A percentile compares a stretch with the other conserved stretches of the same genome.
These are phyloP conservation scores for Porphyrellus cyaneotinctus DNA, from an alignment of 768 basidiomycete species.

Conservation along the genomic window DNA sequence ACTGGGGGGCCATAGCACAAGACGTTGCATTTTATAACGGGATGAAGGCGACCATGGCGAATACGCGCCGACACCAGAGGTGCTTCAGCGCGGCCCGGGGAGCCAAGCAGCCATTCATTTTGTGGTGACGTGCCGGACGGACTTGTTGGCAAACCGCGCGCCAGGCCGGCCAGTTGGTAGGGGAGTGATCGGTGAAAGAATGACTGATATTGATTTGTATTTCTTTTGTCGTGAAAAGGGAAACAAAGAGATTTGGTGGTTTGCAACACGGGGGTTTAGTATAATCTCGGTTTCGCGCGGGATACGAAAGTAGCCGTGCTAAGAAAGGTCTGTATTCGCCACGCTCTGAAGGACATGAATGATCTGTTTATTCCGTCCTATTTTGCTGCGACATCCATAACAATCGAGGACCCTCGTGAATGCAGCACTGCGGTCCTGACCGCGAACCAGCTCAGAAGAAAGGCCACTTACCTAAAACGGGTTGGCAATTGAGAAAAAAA, in stretches of 20 bases:
- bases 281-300: too few relatives aligned
- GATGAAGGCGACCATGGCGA: neutral
- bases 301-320: neutral
- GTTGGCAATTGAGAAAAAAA: neutral
- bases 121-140: neutral
- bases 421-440: neutral
- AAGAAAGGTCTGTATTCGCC: neutral
- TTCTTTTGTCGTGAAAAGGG: neutral
- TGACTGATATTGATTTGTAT: too few relatives aligned
- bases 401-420: neutral
- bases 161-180: slow-evolving; percentile 1
- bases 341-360: neutral
- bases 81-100: neutral
- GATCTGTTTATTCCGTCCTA: neutral
- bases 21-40: slow-evolving; percentile 5
- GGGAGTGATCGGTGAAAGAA: neutral
- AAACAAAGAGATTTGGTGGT: neutral
- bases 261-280: neutral
- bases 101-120: neutral
- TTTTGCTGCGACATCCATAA: neutral
- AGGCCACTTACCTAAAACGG: neutral
- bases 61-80: neutral
- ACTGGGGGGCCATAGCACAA: neutral
- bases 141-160: slow-evolving; percentile 2
- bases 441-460: slow-evolving; percentile 8